These are phyloP conservation scores for Eimeria praecox DNA, from an alignment of 169 alveolate species.

Conservation along the genomic window DNA sequence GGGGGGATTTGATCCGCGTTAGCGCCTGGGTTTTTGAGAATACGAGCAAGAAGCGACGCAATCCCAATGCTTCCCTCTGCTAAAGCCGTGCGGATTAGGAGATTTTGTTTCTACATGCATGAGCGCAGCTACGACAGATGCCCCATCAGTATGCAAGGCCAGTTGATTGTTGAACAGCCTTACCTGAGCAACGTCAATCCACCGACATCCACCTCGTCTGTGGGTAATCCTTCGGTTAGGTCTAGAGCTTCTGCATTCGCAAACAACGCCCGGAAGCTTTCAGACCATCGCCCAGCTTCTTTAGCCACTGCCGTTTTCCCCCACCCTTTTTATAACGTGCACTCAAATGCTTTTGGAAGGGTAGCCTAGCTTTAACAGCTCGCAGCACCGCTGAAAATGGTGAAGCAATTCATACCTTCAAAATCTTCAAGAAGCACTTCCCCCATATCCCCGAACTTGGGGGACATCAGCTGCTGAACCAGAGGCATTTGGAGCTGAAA, in stretches of 20 bases:
- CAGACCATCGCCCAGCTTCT: neutral
- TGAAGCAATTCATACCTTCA: neutral
- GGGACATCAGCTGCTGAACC: neutral
- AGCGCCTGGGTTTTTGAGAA: neutral
- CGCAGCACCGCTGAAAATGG: neutral
- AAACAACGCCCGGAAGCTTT: neutral
- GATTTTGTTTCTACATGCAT: neutral
- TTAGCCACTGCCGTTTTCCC: neutral
- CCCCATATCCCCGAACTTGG: neutral
- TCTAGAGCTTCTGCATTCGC: neutral
- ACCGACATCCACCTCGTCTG: neutral
- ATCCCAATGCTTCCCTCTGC: neutral
- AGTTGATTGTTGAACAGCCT: neutral
- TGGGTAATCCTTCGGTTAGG: neutral
- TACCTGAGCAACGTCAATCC: neutral
- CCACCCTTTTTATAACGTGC: neutral
- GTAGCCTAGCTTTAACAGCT: neutral
- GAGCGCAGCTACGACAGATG: neutral
- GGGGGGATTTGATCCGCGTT: neutral
- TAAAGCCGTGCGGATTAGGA: neutral
- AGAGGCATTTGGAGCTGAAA: neutral
- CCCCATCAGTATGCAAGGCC: neutral
- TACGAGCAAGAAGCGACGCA: too few species aligned
- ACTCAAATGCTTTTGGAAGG: neutral
- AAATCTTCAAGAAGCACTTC: neutral